phyloP scores from a whole-genome alignment of 768 basidiomycete genomes.

The Austroboletus eburneus region DNA sequence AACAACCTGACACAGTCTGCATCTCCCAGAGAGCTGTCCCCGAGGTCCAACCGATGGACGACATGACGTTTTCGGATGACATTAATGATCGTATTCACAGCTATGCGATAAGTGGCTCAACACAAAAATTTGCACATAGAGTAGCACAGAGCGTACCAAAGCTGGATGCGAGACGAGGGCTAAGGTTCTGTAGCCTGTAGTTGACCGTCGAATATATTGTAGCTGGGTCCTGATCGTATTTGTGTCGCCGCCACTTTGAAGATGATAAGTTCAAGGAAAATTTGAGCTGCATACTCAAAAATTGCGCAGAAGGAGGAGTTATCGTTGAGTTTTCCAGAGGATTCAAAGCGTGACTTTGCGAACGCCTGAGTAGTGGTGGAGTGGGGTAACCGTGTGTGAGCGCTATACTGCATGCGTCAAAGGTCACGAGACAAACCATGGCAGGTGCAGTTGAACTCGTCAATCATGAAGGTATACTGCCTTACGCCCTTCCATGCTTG shows the following conservation, averaged over 20 bases:
- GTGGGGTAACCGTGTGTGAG: conserved; percentile 14
- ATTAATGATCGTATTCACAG: conserved; percentile 47
- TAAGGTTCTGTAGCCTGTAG: conserved; percentile 23
- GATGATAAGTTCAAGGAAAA: conserved; percentile 15
- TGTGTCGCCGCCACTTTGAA: conserved; percentile 22
- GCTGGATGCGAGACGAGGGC: conserved; percentile 27
- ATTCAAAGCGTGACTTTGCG: too few relatives aligned
- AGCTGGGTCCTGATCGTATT: conserved; percentile 26
- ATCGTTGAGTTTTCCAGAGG: too few relatives aligned
- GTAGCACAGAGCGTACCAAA: conserved; percentile 16
- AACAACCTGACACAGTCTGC: conserved; percentile 54
- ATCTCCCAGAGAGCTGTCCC: conserved; percentile 54
- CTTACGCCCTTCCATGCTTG: neutral
- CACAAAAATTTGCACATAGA: neutral
- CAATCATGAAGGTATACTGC: conserved; percentile 26
- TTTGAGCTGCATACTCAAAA: conserved; percentile 24
- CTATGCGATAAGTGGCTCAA: conserved; percentile 26
- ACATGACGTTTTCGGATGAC: conserved; percentile 41
- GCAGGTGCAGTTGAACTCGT: too few relatives aligned
- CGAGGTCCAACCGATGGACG: conserved; percentile 52
- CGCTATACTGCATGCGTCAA: neutral
- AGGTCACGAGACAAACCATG: too few relatives aligned
- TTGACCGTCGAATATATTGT: conserved; percentile 26
- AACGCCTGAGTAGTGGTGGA: too few relatives aligned
- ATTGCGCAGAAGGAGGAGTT: neutral